Conservation (phyloP, 2,329 filamentous ascomycete genomes). For the Ascochyta fabae region DNA sequence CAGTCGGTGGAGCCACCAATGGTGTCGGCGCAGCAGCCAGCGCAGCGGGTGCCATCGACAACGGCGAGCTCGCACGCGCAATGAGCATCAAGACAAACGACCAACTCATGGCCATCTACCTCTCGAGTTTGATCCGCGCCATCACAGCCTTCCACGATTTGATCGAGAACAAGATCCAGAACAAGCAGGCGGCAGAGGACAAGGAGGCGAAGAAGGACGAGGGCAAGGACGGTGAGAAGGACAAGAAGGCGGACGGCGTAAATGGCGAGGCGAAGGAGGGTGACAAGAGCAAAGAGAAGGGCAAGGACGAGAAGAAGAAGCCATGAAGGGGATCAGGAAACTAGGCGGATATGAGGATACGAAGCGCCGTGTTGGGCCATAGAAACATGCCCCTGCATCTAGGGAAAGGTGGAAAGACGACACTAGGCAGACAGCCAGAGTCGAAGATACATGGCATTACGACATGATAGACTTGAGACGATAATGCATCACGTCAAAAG, state of each 20-base stretch:
- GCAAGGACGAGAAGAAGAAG: constrained; percentile 64
- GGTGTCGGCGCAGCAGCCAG: constrained; percentile 58
- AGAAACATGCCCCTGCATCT: not conserved
- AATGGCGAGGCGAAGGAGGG: constrained; percentile 54
- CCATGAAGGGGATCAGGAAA: constrained; percentile 1
- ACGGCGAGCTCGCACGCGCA: constrained; percentile 87
- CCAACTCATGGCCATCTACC: constrained; percentile 97
- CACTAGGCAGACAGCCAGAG: not conserved
- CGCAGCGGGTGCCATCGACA: constrained; percentile 58
- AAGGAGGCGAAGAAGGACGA: constrained; percentile 75
- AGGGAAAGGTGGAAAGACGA: not conserved
- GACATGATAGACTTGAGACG: constrained; percentile 35
- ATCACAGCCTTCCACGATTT: constrained; percentile 99
- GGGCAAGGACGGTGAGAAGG: constrained; percentile 69
- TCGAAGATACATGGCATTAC: constrained; percentile 24
- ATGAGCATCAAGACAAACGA: constrained; percentile 99
- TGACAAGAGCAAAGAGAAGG: constrained; percentile 63
- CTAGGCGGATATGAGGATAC: not conserved
- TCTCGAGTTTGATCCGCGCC: constrained; percentile 93
- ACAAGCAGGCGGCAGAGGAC: constrained; percentile 95
- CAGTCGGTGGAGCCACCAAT: constrained; percentile 54
- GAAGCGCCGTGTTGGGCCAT: not conserved
- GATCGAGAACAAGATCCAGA: constrained; percentile 99
- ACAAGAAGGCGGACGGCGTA: constrained; percentile 63
- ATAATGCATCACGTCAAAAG: constrained; percentile 22